A percentile compares a stretch with the other conserved stretches of the same genome.
These are phyloP conservation scores for Metschnikowia koreensis DNA, from an alignment of 805 yeast genomes.

Conservation along the genomic window DNA sequence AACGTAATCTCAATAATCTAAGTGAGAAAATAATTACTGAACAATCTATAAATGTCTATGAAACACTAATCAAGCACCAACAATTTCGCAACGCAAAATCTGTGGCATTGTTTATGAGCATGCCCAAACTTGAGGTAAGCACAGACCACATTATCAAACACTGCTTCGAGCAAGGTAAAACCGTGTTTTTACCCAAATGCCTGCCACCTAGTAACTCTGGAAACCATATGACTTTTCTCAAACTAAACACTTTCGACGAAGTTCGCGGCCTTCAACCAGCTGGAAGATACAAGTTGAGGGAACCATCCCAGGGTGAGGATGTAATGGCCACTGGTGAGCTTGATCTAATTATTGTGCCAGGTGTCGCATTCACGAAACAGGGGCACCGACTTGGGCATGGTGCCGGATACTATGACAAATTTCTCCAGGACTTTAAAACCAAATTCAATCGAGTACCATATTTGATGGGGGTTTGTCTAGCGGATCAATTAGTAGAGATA, in stretches of 20 bases:
- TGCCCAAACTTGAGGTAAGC: constrained; percentile 69
- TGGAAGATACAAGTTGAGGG: constrained; percentile 66
- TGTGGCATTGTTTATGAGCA: constrained; percentile 72
- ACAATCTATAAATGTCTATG: constrained; percentile 28
- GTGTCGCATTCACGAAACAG: constrained; percentile 65
- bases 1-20: constrained; percentile 20
- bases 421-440: constrained; percentile 18
- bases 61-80: constrained; percentile 22
- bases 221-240: constrained; percentile 56
- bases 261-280: constrained; percentile 54
- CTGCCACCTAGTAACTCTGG: constrained; percentile 26
- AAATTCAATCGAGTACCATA: constrained; percentile 33
- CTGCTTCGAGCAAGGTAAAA: constrained; percentile 50
- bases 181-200: constrained; percentile 60
- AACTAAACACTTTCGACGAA: constrained; percentile 40
- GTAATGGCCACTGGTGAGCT: constrained; percentile 32
- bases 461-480: constrained; percentile 63
- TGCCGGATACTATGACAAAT: constrained; percentile 86
- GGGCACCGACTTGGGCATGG: constrained; percentile 83
- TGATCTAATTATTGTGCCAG: constrained; percentile 80
- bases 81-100: constrained; percentile 44
- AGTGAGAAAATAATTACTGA: constrained; percentile 13
- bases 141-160: constrained; percentile 53
- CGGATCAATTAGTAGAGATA: constrained; percentile 54
- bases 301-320: constrained; percentile 51